Conservation (phyloP, 805 yeast genomes). For the Saccharomycopsis schoenii region DNA sequence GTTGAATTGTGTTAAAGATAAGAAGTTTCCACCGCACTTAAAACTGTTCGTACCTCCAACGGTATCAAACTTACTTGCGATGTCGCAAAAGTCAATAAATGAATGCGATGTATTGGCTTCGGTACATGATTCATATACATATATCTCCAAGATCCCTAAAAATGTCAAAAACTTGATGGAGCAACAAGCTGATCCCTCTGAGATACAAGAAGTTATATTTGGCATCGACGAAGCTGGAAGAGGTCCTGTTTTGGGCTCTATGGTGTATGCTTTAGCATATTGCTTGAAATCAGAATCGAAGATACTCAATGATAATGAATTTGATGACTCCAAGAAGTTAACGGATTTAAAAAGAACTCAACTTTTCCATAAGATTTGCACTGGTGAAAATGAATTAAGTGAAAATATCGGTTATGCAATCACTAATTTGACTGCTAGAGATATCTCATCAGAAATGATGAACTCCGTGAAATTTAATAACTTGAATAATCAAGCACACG, state of each 20-base stretch:
- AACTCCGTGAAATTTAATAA: conserved; percentile 35
- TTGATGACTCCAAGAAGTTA: conserved; percentile 87
- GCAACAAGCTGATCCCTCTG: background rate
- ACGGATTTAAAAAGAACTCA: conserved; percentile 60
- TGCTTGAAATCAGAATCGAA: conserved; percentile 44
- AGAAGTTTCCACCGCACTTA: conserved; percentile 2
- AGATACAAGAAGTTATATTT: conserved; percentile 29
- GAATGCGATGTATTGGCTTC: background rate
- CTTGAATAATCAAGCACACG: conserved; percentile 93
- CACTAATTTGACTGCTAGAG: conserved; percentile 74
- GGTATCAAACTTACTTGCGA: background rate
- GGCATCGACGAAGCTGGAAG: conserved; percentile 99
- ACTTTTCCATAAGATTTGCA: conserved; percentile 51
- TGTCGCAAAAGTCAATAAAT: background rate
- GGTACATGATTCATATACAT: conserved; percentile 15
- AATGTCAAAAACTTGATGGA: background rate
- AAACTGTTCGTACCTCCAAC: conserved; percentile 7
- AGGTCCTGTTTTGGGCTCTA: conserved; percentile 96
- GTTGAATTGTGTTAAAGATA: background rate
- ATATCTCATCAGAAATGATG: conserved; percentile 84
- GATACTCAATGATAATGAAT: conserved; percentile 50
- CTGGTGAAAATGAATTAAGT: conserved; percentile 32
- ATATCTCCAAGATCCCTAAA: conserved; percentile 14
- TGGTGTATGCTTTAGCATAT: conserved; percentile 91
- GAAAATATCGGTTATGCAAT: conserved; percentile 80